Conservation (phyloP, 2,329 filamentous ascomycete genomes). For the Fusarium oxysporum region DNA sequence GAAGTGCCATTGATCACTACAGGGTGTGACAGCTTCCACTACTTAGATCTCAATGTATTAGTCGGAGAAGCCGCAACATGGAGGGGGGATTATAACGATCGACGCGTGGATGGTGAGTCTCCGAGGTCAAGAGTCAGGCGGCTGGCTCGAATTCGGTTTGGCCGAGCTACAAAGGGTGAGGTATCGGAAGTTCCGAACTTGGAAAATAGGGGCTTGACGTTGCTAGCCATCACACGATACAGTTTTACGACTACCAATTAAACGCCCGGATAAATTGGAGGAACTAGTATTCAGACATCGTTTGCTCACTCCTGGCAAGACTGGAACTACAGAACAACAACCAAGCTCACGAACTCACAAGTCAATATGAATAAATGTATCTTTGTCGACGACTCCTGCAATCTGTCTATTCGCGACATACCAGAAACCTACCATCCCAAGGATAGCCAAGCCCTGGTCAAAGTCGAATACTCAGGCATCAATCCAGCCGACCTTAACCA, state of each 20-base stretch:
- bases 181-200: not conserved
- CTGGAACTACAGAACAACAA: not conserved
- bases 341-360: accelerated
- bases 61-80: no score
- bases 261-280: not conserved
- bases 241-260: accelerated
- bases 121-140: not conserved
- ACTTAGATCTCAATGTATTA: no score
- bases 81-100: no score
- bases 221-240: accelerated
- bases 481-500: not conserved
- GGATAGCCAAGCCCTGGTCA: not conserved
- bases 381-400: not conserved
- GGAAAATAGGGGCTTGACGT: accelerated
- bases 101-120: no score
- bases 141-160: not conserved
- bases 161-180: not conserved
- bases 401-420: not conserved
- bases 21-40: no score
- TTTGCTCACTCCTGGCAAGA: accelerated
- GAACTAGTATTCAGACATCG: not conserved
- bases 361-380: not conserved
- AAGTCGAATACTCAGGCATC: not conserved
- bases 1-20: no score
- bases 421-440: not conserved